These are phyloP conservation scores for Mortierella sp. DNA, from an alignment of 371 early-diverging fungal genomes.

Conservation along the genomic window DNA sequence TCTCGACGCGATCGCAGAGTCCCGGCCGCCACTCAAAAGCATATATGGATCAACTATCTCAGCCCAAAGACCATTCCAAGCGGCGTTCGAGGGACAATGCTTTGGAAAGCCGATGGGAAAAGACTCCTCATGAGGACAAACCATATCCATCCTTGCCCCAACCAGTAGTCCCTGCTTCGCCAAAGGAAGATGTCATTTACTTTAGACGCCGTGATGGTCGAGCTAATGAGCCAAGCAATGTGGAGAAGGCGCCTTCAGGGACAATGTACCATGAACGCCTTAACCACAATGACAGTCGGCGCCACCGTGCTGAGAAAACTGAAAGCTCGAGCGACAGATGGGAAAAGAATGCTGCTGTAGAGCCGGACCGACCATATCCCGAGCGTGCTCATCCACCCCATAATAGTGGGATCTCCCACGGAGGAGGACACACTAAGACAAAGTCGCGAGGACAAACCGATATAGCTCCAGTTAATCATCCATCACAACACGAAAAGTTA, in stretches of 20 bases:
- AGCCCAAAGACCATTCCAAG: slow-evolving; percentile 10
- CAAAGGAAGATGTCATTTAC: slow-evolving; percentile 44
- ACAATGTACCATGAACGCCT: slow-evolving; percentile 43
- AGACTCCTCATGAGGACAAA: slow-evolving; percentile 44
- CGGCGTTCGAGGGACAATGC: slow-evolving; percentile 17
- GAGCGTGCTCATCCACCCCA: slow-evolving; percentile 8
- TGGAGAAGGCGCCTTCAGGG: slow-evolving; percentile 7
- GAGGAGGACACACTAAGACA: slow-evolving; percentile 14
- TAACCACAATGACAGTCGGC: slow-evolving; percentile 8
- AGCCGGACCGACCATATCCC: slow-evolving; percentile 45
- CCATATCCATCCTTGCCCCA: slow-evolving; percentile 36
- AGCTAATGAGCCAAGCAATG: not conserved
- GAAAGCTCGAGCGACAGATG: slow-evolving; percentile 27
- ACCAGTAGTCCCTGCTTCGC: slow-evolving; percentile 17
- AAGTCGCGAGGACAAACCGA: slow-evolving; percentile 20
- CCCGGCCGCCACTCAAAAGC: slow-evolving; percentile 25
- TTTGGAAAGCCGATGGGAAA: slow-evolving; percentile 47
- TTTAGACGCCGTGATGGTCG: slow-evolving; percentile 37
- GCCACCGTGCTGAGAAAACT: not conserved
- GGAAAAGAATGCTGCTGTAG: slow-evolving; percentile 27
- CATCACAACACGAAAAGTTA: slow-evolving; percentile 12
- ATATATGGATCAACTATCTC: slow-evolving; percentile 46
- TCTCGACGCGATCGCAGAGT: slow-evolving; percentile 25
- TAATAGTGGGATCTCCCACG: not conserved
- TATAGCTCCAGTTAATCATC: not conserved